phyloP scores from a whole-genome alignment of 331 rosid species.

The Malus hybrid region DNA sequence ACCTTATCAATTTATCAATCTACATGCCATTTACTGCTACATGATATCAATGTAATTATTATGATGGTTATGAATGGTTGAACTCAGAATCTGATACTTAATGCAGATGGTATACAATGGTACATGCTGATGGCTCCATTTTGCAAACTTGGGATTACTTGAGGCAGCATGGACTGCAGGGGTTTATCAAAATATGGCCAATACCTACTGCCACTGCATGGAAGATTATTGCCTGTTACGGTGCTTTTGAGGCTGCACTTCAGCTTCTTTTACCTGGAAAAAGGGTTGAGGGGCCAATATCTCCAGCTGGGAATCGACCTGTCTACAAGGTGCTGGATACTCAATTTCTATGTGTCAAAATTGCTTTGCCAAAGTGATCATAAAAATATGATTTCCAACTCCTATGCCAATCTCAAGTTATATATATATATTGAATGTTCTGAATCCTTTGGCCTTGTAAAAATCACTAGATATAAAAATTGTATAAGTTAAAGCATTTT shows the following conservation, averaged over 20 bases:
- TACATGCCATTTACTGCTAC: neutral
- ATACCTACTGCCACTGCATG: constrained; percentile 61
- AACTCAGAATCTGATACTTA: neutral
- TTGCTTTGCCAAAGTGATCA: neutral
- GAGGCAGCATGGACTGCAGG: constrained; percentile 34
- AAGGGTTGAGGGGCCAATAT: constrained; percentile 74
- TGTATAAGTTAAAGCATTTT: neutral
- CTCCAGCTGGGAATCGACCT: constrained; percentile 81
- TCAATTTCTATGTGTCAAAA: neutral
- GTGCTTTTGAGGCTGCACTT: constrained; percentile 75
- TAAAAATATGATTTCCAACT: neutral
- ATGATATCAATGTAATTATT: neutral
- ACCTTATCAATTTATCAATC: neutral
- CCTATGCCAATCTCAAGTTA: neutral
- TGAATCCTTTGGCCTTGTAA: neutral
- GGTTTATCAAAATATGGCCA: constrained; percentile 63
- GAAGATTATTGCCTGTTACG: constrained; percentile 53
- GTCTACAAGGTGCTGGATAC: constrained; percentile 63
- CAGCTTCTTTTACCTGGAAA: constrained; percentile 76
- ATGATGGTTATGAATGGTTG: neutral
- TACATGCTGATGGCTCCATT: constrained; percentile 69
- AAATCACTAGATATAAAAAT: neutral
- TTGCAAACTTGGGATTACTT: constrained; percentile 38
- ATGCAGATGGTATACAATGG: constrained; percentile 96
- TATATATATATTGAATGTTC: neutral